phyloP scores from a whole-genome alignment of 2,329 filamentous ascomycete species.

The Bipolaris oryzae region DNA sequence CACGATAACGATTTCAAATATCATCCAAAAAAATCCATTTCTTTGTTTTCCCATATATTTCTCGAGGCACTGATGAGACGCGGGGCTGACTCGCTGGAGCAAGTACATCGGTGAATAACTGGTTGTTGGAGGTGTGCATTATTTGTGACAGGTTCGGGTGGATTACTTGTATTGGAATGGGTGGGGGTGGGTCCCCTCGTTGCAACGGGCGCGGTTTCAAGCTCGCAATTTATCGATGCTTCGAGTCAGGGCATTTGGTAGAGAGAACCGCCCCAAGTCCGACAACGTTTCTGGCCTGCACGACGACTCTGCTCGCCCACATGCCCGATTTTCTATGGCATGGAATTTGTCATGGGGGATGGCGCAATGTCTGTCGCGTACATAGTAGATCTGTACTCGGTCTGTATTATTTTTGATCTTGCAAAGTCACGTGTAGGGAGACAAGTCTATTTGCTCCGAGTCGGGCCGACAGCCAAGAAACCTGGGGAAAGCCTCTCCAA shows the following conservation, averaged over 20 bases:
- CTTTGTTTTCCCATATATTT: background rate
- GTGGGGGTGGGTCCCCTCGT: background rate
- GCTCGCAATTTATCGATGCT: conserved; percentile 22
- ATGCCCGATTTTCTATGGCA: background rate
- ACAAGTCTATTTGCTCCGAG: background rate
- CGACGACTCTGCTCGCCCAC: background rate
- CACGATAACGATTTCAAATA: background rate
- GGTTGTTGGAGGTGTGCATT: background rate
- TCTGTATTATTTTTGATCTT: too few species aligned
- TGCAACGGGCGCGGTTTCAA: conserved; percentile 8
- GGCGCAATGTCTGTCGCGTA: too few species aligned
- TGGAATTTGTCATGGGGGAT: background rate
- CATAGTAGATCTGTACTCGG: too few species aligned
- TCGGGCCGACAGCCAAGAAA: background rate
- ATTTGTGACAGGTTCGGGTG: too few species aligned
- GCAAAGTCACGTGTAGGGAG: too few species aligned
- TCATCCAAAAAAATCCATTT: background rate
- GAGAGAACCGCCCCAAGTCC: background rate
- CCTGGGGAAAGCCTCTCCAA: background rate
- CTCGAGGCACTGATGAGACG: background rate
- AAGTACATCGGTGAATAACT: background rate
- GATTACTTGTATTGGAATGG: background rate
- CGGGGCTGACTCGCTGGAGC: background rate
- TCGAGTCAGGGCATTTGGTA: conserved; percentile 8
- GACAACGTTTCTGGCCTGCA: background rate